A percentile compares a stretch with the other conserved stretches of the same genome.
phyloP scores from a whole-genome alignment of 208 protist genomes.

The Trypanosomatidae sp. region DNA sequence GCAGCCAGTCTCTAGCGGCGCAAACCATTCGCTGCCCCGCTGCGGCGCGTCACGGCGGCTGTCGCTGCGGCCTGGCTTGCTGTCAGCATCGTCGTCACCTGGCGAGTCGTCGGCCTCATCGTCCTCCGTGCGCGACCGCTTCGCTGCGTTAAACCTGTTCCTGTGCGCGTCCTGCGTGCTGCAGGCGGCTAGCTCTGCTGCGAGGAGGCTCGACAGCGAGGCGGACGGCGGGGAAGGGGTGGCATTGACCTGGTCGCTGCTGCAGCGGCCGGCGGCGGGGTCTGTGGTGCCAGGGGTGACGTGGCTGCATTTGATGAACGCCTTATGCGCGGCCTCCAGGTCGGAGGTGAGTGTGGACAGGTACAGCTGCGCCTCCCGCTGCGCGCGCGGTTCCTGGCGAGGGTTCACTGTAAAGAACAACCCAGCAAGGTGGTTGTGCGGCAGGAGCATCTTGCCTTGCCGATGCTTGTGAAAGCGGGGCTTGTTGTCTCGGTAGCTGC shows the following conservation, averaged over 20 bases:
- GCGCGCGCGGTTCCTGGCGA: slow-evolving; percentile 52
- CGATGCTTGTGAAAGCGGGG: slow-evolving; percentile 72
- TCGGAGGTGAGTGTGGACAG: slow-evolving; percentile 57
- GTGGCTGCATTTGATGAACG: neutral
- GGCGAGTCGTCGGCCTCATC: slow-evolving; percentile 2
- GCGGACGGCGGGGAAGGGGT: slow-evolving; percentile 12
- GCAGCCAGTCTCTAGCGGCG: slow-evolving; percentile 56
- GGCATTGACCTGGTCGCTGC: slow-evolving; percentile 1
- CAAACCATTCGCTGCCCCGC: slow-evolving; percentile 43
- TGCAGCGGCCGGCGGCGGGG: neutral
- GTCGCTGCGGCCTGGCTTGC: neutral
- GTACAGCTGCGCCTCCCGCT: slow-evolving; percentile 75
- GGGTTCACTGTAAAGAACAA: slow-evolving; percentile 80
- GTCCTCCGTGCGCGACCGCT: slow-evolving; percentile 9
- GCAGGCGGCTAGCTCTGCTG: slow-evolving; percentile 29
- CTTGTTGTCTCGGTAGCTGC: slow-evolving; percentile 49
- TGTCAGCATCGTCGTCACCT: slow-evolving; percentile 20
- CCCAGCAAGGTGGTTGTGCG: slow-evolving; percentile 57
- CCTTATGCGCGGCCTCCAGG: slow-evolving; percentile 33
- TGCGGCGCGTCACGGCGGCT: slow-evolving; percentile 8
- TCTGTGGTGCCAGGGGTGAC: neutral
- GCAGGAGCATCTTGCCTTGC: slow-evolving; percentile 61
- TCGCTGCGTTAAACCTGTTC: slow-evolving; percentile 26
- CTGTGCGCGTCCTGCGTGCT: slow-evolving; percentile 12
- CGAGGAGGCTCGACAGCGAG: slow-evolving; percentile 31